Base-by-base conservation (phyloP, 495 filamentous ascomycete species). In the Xylaria castorea region DNA sequence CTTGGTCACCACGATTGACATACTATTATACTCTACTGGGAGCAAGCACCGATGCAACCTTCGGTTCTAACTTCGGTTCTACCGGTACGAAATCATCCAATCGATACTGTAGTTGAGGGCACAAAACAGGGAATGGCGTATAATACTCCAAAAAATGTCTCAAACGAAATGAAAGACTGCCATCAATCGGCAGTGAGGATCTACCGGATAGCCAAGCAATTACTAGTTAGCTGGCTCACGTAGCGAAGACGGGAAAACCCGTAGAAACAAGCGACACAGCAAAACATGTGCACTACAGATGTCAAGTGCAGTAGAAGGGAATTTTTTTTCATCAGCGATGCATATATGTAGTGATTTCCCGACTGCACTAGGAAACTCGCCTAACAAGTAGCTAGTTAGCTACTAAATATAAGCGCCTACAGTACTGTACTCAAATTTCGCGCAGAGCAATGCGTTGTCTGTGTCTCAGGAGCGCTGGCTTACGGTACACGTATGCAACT, bases 361-460 rank as follows among this genome's bases (percentile, higher is more conserved):
- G 38, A 42, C n/a, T n/a, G n/a, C n/a, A n/a, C n/a, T n/a, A n/a
- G n/a, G n/a, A n/a, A n/a, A n/a, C n/a, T n/a, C n/a, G n/a, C n/a
- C n/a, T n/a, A n/a, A n/a, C n/a, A n/a, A n/a, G n/a, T n/a, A n/a
- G n/a, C n/a, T n/a, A n/a, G 42, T 53, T 36, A 38, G 46, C 20
- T 51, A 32, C 64, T 53, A 53, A 67, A 51, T 67, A 67, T 53
- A 67, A 53, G 25, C 25, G 18, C 5, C 16, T n/a, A n/a, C n/a
- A n/a, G n/a, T n/a, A n/a, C n/a, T n/a, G n/a, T 46, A 38, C 3
- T 38, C 60, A 61, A 61, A 38, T 61, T 36, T 60, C 57, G 57
- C 57, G 57, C 57, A 60, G 51, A 55, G 1, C 51, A 25, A 18
- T 27, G 53, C 53, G 53, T 38, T 38, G 58, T 38, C 32, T 18